Base-by-base conservation (phyloP, 2,329 filamentous ascomycete genomes). In the Colletotrichum viniferum region DNA sequence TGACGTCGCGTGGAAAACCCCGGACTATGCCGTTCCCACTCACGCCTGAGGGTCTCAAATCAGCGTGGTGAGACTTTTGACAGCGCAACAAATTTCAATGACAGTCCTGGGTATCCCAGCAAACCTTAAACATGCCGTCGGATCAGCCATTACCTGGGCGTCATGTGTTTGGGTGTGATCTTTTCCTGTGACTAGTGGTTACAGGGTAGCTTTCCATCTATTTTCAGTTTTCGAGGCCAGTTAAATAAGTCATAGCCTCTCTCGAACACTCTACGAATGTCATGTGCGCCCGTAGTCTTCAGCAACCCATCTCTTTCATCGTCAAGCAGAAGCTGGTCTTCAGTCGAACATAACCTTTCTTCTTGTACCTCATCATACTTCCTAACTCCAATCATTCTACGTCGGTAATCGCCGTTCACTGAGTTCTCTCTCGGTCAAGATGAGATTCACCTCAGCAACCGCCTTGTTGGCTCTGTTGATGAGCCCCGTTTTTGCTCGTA, bases 321-420 rank as follows among this genome's bases (percentile, higher is more conserved):
- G 43, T 2, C 43, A 52, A 52, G 12, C n/a, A 21, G 43, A 52
- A 52, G 43, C 43, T 21, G 43, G 43, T 7, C 43, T 52, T 21
- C n/a, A 13, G 43, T 52, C 43, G 10, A 24, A 52, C 12, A 13
- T 21, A 52, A 4, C 5, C n/a, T 52, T 21, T 21, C 0, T 2
- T 21, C 43, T 52, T 21, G 43, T 0, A 7, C 43, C 43, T 52
- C n/a, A 9, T 52, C 43, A 13, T 12, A 52, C 12, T 21, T 21
- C 0, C n/a, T 13, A 1, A 24, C 0, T 3, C 10, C 43, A 52
- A 52, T 24, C 21, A 21, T 52, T 52, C n/a, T 52, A 3, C 4
- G 6, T 21, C n/a, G 43, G 2, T 7, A 52, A 0, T 52, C 0
- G 43, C n/a, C n/a, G 1, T 2, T 1, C 43, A 24, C n/a, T 21